A percentile compares a stretch with the other conserved stretches of the same genome.
Evolutionary conservation across 345 rosid genomes (phyloP).

Genomic region (Citrus sinensis): DVS_A1.0 CM039162.1:24491501-24492000

Average conservation of each 20-base stretch:
- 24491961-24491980: conserved; percentile 45
- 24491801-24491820: background rate
- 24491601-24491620: background rate
- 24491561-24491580: background rate
- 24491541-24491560: conserved; percentile 1
- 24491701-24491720: background rate
- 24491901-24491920: conserved; percentile 83
- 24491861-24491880: background rate
- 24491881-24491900: background rate
- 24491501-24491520: conserved; percentile 88
- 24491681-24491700: background rate
- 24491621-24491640: background rate
- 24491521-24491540: conserved; percentile 42
- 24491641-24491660: background rate
- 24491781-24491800: background rate
- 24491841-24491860: background rate
- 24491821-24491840: background rate
- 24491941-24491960: conserved; percentile 82
- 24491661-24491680: background rate
- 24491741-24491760: background rate
- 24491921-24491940: conserved; percentile 79
- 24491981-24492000: background rate
- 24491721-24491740: background rate
- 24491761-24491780: background rate
- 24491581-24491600: background rate